Evolutionary conservation across 306 rosid genomes (phyloP).

Genomic region (Rosa rugosa): DNA sequence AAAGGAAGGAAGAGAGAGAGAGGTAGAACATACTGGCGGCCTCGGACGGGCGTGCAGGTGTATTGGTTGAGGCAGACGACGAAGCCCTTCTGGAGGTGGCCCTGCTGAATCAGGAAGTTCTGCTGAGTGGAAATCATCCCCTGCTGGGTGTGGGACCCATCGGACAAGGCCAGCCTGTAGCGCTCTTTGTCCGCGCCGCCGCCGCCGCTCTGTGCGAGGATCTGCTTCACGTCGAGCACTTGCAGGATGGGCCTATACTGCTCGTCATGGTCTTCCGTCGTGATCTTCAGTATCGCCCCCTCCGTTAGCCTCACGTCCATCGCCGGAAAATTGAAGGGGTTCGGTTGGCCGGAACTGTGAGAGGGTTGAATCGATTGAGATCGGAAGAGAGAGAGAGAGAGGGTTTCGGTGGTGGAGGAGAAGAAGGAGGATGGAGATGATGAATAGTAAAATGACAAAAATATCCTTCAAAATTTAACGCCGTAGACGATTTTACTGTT

Average conservation of each 20-base stretch:
- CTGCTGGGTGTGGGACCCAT: conserved; percentile 61
- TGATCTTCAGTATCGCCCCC: conserved; percentile 53
- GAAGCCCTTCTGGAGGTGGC: conserved; percentile 65
- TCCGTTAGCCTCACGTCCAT: conserved; percentile 55
- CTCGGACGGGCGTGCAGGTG: conserved; percentile 57
- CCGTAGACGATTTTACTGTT: too few species aligned
- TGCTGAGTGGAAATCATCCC: conserved; percentile 76
- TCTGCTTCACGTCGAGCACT: conserved; percentile 55
- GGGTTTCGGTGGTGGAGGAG: too few species aligned
- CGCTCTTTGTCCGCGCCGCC: conserved; percentile 42
- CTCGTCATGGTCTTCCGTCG: conserved; percentile 31
- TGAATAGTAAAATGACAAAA: too few species aligned
- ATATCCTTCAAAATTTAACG: too few species aligned
- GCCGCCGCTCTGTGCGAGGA: conserved; percentile 34
- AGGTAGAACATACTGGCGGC: conserved; percentile 61
- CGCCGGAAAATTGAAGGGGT: background rate
- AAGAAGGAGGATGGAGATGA: too few species aligned
- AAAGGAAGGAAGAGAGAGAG: background rate
- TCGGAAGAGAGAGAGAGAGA: too few species aligned
- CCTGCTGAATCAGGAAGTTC: conserved; percentile 47
- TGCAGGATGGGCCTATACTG: conserved; percentile 58
- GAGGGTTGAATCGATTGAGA: too few species aligned
- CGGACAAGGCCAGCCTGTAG: conserved; percentile 62
- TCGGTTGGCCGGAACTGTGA: too few species aligned
- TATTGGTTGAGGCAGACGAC: conserved; percentile 45